Conservation (phyloP, 805 yeast genomes). For the Schwanniomyces occidentalis region DNA sequence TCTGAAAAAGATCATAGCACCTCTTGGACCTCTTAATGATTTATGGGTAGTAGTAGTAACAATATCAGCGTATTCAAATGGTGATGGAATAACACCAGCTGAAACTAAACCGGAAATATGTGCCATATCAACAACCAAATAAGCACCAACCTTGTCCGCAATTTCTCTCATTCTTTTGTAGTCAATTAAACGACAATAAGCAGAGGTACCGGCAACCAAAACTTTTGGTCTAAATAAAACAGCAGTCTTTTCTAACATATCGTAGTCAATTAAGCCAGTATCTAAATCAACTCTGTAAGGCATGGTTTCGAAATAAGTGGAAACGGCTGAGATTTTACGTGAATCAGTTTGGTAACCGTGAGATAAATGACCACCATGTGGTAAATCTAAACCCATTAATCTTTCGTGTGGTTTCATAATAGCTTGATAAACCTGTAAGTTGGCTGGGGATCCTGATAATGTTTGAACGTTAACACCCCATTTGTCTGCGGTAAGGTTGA, state of each 20-base stretch:
- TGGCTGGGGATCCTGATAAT: slow-evolving; percentile 96
- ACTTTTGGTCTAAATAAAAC: slow-evolving; percentile 92
- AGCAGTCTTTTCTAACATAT: slow-evolving; percentile 89
- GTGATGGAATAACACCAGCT: slow-evolving; percentile 94
- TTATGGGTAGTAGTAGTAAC: slow-evolving; percentile 99
- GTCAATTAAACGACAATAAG: slow-evolving; percentile 95
- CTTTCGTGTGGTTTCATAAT: slow-evolving; percentile 94
- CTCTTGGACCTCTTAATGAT: slow-evolving; percentile 98
- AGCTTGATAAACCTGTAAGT: slow-evolving; percentile 94
- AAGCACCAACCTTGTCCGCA: slow-evolving; percentile 97
- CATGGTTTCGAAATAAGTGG: slow-evolving; percentile 97
- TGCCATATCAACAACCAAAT: slow-evolving; percentile 96
- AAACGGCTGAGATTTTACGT: slow-evolving; percentile 91
- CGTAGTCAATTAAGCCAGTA: slow-evolving; percentile 96
- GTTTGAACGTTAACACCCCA: slow-evolving; percentile 99
- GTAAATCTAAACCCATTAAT: slow-evolving; percentile 96
- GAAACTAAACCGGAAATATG: slow-evolving; percentile 96
- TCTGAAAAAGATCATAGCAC: slow-evolving; percentile 99
- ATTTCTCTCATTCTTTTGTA: slow-evolving; percentile 95
- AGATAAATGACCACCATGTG: slow-evolving; percentile 98
- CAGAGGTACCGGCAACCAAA: slow-evolving; percentile 97
- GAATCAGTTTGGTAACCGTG: slow-evolving; percentile 97
- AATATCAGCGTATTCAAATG: slow-evolving; percentile 95
- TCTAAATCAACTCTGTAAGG: slow-evolving; percentile 92
- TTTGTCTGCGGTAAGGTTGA: slow-evolving; percentile 70